A percentile compares a stretch with the other conserved stretches of the same genome.
Conservation (phyloP, 2,329 filamentous ascomycete species). For the Knufia petricola region DNA sequence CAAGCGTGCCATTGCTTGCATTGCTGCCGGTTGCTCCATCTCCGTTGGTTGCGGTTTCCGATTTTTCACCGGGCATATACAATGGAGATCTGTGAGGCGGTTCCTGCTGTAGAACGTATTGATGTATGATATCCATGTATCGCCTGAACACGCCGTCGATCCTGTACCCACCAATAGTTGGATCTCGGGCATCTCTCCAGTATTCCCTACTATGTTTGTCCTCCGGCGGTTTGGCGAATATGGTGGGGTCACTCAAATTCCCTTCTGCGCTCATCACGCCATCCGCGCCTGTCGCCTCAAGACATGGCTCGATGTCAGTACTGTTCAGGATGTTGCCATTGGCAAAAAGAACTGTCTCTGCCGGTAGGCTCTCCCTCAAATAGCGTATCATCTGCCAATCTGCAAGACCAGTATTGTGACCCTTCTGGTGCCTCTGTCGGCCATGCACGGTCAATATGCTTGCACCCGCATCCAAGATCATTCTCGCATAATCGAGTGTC, state of each 20-base stretch:
- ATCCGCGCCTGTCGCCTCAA: slow-evolving; percentile 78
- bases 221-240: slow-evolving; percentile 62
- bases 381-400: slow-evolving; percentile 83
- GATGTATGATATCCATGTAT: slow-evolving; percentile 84
- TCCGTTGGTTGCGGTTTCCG: slow-evolving; percentile 10
- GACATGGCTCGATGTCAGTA: slow-evolving; percentile 65
- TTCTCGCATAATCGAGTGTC: slow-evolving; percentile 80
- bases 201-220: slow-evolving; percentile 68
- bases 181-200: slow-evolving; percentile 55
- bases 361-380: slow-evolving; percentile 70
- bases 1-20: not conserved
- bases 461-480: slow-evolving; percentile 76
- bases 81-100: slow-evolving; percentile 61
- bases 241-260: slow-evolving; percentile 80
- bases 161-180: slow-evolving; percentile 70
- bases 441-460: slow-evolving; percentile 93
- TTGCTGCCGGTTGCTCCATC: not conserved
- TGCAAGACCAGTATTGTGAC: slow-evolving; percentile 84
- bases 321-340: slow-evolving; percentile 88
- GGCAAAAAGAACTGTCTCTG: slow-evolving; percentile 87
- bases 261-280: slow-evolving; percentile 94
- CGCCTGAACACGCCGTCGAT: slow-evolving; percentile 79
- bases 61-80: slow-evolving; percentile 53
- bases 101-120: slow-evolving; percentile 57
- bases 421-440: slow-evolving; percentile 80